These are phyloP conservation scores for Lipomyces yarrowii DNA, from an alignment of 1,139 yeast species.

Conservation along the genomic window DNA sequence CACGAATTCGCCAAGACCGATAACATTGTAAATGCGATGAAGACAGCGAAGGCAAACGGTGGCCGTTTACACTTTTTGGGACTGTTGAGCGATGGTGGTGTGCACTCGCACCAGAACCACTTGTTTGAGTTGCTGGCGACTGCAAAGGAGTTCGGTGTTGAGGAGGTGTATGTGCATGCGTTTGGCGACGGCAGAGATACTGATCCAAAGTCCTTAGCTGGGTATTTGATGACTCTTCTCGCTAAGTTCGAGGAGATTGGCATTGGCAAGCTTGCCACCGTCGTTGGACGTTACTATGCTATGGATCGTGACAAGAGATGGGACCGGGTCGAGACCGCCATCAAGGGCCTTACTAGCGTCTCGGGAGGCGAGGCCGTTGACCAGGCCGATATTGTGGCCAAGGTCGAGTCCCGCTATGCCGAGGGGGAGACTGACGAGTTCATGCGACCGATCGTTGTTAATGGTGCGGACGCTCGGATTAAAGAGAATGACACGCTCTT, in stretches of 20 bases:
- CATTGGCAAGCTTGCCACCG: slow-evolving; percentile 33
- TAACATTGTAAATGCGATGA: slow-evolving; percentile 23
- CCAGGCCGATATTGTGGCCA: slow-evolving; percentile 23
- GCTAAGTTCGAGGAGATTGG: slow-evolving; percentile 33
- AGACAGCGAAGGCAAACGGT: slow-evolving; percentile 26
- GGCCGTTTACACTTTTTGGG: slow-evolving; percentile 33
- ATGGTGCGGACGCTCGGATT: slow-evolving; percentile 32
- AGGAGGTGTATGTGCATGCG: slow-evolving; percentile 32
- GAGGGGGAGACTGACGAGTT: slow-evolving; percentile 35
- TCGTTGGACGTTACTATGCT: slow-evolving; percentile 34
- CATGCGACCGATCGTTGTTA: slow-evolving; percentile 31
- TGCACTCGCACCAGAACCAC: slow-evolving; percentile 35
- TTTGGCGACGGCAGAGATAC: slow-evolving; percentile 35
- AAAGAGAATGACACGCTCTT: slow-evolving; percentile 32
- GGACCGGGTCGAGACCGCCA: slow-evolving; percentile 33
- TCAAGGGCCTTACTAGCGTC: slow-evolving; percentile 28
- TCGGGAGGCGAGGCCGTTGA: slow-evolving; percentile 26
- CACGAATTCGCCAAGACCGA: slow-evolving; percentile 26
- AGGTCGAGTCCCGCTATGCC: slow-evolving; percentile 29
- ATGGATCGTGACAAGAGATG: slow-evolving; percentile 36
- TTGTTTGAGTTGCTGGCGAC: slow-evolving; percentile 29
- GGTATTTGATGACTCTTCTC: slow-evolving; percentile 28
- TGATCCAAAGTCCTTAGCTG: slow-evolving; percentile 31
- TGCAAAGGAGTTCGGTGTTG: slow-evolving; percentile 30
- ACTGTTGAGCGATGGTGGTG: slow-evolving; percentile 33